Percentiles rank a stretch among this genome's conserved stretches.
Conservation (phyloP, 768 basidiomycete genomes). For the Leccinum uliginosum region DNA sequence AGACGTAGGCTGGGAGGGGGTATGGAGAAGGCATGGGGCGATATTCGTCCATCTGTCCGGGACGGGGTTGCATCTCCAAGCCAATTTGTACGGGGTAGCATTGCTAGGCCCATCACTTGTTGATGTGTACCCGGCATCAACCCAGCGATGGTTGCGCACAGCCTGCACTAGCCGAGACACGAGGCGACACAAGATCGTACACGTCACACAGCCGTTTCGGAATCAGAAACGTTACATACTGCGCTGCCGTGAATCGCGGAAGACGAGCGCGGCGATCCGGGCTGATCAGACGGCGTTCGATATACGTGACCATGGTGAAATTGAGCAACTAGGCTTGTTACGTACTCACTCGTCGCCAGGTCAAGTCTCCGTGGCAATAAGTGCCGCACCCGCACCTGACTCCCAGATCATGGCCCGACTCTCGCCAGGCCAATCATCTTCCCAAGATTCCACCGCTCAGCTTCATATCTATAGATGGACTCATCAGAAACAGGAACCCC, state of each 20-base stretch:
- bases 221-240: conserved; percentile 25
- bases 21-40: conserved; percentile 29
- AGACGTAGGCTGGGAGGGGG: conserved; percentile 34
- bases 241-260: conserved; percentile 24
- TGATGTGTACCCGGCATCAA: conserved; percentile 23
- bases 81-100: conserved; percentile 27
- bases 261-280: conserved; percentile 20
- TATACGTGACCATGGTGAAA: conserved; percentile 20
- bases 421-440: conserved; percentile 13
- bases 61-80: conserved; percentile 30
- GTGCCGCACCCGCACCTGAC: conserved; percentile 9
- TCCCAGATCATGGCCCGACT: conserved; percentile 2
- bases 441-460: conserved; percentile 16
- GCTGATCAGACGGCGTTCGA: conserved; percentile 23
- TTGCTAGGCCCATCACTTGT: conserved; percentile 20
- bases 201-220: conserved; percentile 30
- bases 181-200: conserved; percentile 26
- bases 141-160: conserved; percentile 27
- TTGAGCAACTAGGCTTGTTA: conserved; percentile 13
- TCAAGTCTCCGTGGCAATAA: conserved; percentile 14
- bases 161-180: conserved; percentile 27
- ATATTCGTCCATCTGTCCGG: conserved; percentile 40
- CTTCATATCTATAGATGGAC: conserved; percentile 27
- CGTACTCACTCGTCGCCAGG: conserved; percentile 19
- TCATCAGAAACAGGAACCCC: conserved; percentile 27